phyloP scores from a whole-genome alignment of 345 rosid species.

The Laguncularia racemosa region DNA sequence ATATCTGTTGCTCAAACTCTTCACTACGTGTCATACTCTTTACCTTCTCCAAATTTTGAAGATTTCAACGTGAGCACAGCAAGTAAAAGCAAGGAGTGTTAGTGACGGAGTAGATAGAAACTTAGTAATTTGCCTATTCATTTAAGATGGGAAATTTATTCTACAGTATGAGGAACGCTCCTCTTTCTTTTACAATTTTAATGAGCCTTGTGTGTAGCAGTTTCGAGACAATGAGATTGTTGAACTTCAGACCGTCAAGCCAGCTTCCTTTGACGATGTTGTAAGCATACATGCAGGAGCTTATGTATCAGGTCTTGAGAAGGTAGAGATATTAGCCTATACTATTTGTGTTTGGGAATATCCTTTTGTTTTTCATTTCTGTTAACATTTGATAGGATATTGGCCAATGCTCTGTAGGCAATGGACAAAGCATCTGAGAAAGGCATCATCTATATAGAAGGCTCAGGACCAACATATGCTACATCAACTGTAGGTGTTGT shows the following conservation, averaged over 20 bases:
- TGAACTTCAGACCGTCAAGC: conserved; percentile 62
- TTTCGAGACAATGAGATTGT: conserved; percentile 59
- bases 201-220: conserved; percentile 27
- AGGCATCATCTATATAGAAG: conserved; percentile 71
- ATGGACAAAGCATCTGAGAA: conserved; percentile 66
- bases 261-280: conserved; percentile 71
- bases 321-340: conserved; percentile 34
- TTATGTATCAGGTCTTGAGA: conserved; percentile 76
- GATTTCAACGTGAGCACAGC: too few relatives aligned
- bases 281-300: conserved; percentile 69
- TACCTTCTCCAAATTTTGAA: too few relatives aligned
- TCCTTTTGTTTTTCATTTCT: not conserved
- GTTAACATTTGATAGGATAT: not conserved
- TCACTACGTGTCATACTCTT: too few relatives aligned
- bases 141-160: too few relatives aligned
- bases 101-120: too few relatives aligned
- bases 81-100: too few relatives aligned
- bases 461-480: conserved; percentile 93
- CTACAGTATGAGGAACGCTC: too few relatives aligned
- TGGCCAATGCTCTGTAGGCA: conserved; percentile 39
- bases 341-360: not conserved
- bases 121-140: too few relatives aligned
- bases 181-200: not conserved
- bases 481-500: conserved; percentile 46
- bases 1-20: too few relatives aligned